These are phyloP conservation scores for Saccharum officinarum DNA, from an alignment of 176 grass and related monocot species.

Conservation along the genomic window DNA sequence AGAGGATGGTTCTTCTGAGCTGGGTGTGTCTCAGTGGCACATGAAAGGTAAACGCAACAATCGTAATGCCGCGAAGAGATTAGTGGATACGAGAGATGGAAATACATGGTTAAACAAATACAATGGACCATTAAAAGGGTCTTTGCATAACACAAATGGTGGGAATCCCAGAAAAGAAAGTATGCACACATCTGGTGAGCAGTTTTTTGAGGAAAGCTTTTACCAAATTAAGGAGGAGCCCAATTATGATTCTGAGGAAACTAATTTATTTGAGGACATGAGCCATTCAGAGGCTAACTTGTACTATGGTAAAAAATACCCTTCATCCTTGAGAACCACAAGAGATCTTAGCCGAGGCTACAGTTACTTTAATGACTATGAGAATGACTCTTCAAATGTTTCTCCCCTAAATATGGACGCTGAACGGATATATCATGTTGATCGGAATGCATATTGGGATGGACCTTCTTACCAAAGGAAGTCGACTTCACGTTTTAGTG, in stretches of 20 bases:
- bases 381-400: slow-evolving; percentile 55
- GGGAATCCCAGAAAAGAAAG: slow-evolving; percentile 34
- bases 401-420: slow-evolving; percentile 39
- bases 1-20: slow-evolving; percentile 62
- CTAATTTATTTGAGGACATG: slow-evolving; percentile 49
- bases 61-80: slow-evolving; percentile 59
- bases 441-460: slow-evolving; percentile 44
- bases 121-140: slow-evolving; percentile 48
- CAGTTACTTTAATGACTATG: slow-evolving; percentile 42
- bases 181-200: slow-evolving; percentile 45
- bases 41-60: slow-evolving; percentile 99
- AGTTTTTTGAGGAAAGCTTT: slow-evolving; percentile 41
- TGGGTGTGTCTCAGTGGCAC: slow-evolving; percentile 84
- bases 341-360: slow-evolving; percentile 59
- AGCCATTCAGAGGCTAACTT: slow-evolving; percentile 46
- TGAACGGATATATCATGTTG: slow-evolving; percentile 34
- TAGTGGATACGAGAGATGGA: slow-evolving; percentile 41
- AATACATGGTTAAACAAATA: slow-evolving; percentile 59
- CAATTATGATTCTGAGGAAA: slow-evolving; percentile 56
- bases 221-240: slow-evolving; percentile 68
- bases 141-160: slow-evolving; percentile 39
- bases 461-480: slow-evolving; percentile 53
- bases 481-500: slow-evolving; percentile 44
- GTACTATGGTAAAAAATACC: slow-evolving; percentile 50
- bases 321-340: slow-evolving; percentile 54